Evolutionary conservation across 176 grass and related monocot species (phyloP).

Genomic region (Cocos nucifera): DNA sequence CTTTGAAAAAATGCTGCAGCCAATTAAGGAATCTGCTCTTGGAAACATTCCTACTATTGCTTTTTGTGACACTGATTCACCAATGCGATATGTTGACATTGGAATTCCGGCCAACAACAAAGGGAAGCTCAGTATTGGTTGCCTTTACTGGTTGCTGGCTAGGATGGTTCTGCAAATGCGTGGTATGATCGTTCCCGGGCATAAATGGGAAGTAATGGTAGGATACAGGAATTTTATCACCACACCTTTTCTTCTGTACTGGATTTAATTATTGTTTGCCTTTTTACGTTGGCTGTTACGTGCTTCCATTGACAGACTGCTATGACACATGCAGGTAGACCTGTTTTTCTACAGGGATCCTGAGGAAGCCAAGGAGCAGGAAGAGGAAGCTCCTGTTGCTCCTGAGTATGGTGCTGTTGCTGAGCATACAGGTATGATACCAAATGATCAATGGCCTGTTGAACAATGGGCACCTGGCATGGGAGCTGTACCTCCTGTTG

Average conservation of each 20-base stretch:
- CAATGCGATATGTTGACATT: conserved; percentile 14
- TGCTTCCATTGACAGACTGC: too few species aligned
- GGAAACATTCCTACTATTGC: conserved; percentile 10
- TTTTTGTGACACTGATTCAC: conserved; percentile 9
- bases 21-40: conserved; percentile 13
- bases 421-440: background rate
- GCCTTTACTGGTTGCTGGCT: conserved; percentile 12
- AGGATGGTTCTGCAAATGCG: conserved; percentile 12
- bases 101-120: conserved; percentile 14
- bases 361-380: conserved; percentile 10
- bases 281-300: too few species aligned
- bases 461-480: background rate
- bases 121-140: conserved; percentile 2
- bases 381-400: conserved; percentile 5
- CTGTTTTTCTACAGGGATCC: conserved; percentile 10
- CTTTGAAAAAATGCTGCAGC: conserved; percentile 7
- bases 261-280: too few species aligned
- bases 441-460: conserved; percentile 1
- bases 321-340: background rate
- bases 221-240: background rate
- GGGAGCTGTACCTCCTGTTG: background rate
- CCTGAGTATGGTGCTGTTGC: conserved; percentile 10
- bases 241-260: too few species aligned
- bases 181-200: background rate
- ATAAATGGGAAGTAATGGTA: conserved; percentile 10